Evolutionary conservation across 1,139 yeast species (phyloP), one percentile per base, ranked within the genome.

Genomic region (Suhomyces kunorum): DNA sequence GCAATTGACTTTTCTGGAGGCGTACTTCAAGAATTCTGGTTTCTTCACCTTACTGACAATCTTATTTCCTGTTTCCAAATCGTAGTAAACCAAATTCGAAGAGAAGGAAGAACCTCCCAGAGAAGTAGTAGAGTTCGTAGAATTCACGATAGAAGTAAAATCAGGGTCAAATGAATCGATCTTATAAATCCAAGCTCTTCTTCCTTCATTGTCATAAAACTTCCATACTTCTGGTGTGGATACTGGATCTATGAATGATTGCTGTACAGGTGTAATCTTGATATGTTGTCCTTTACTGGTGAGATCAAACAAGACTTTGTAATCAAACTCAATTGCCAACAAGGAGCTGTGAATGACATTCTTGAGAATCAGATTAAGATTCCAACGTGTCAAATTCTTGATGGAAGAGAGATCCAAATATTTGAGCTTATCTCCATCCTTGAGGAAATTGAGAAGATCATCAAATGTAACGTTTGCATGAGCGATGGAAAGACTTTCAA

Each of bases 131-230:
- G 36, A 28, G 14, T 16, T 34, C n/a, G 47, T 46, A 6, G 60
- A 56, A 34, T 59, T 53, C 15, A 63, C 32, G 30, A 67, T 58
- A 46, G 62, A 61, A 48, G 60, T 60, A 49, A 61, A 64, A 12
- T 64, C 63, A 4, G 68, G 63, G 43, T 68, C 67, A 3, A 51
- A 44, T 13, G 61, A 53, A 12, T 67, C 74, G 17, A 80, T 64
- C 54, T 76, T 78, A 57, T 80, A 84, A 15, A 87, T 60, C 96
- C 96, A 88, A n/a, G 87, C 81, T 46, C 96, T 71, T 48, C 96
- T 72, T 5, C 95, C 95, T 61, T 70, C 80, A 54, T 68, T 80
- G 59, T 64, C 83, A 51, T 62, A 78, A 53, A 69, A 73, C 56
- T 68, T 71, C 87, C 84, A 68, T 39, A 76, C 60, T 34, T 62